Base-by-base conservation (phyloP, 257 asterid species). In the Solanum ossicruentum region DNA sequence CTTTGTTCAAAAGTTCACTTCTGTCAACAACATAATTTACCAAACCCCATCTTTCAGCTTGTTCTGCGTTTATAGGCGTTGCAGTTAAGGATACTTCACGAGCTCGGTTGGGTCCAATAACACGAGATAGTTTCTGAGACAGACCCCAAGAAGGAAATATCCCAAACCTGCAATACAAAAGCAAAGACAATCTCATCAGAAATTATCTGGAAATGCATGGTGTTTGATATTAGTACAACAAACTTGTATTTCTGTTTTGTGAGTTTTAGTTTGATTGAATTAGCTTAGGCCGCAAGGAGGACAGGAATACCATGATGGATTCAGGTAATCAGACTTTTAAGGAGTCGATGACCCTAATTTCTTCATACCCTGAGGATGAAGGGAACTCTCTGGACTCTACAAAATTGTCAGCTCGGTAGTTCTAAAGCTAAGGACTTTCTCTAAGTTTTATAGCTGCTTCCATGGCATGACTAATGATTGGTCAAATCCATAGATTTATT, bases 81-180 rank as follows among this genome's bases (percentile, higher is more conserved):
- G 99, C 95, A 3, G 94, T 57, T 81, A 96, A 84, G 60, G 98
- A 95, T 54, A 84, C 97, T 90, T 96, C 98, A 41, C 97, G 97
- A 56, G 99, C 97, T 85, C 98, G 90, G 84, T 85, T 88, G 13
- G 95, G 97, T 36, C 99, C 99, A 66, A 95, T 95, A 85, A 92
- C 84, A 26, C 98, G 98, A 20, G 97, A 87, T 83, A 96, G 97
- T 93, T 96, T 96, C 92, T 96, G 99, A 73, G 99, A 96, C 54
- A 96, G 88, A 63, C 99, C 99, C 99, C 98, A 96, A 0, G 99
- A 96, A 73, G 99, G 98, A 90, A 96, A 96, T 91, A 96, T 95
- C 60, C 98, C 99, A 88, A 96, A 96, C 88, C 99, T 96, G 91
- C 41, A 63, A 87, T 63, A 52, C 47, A 52, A 26, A 52, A 51